Evolutionary conservation across 345 rosid species (phyloP).

Genomic region (Salix viminalis): DNA sequence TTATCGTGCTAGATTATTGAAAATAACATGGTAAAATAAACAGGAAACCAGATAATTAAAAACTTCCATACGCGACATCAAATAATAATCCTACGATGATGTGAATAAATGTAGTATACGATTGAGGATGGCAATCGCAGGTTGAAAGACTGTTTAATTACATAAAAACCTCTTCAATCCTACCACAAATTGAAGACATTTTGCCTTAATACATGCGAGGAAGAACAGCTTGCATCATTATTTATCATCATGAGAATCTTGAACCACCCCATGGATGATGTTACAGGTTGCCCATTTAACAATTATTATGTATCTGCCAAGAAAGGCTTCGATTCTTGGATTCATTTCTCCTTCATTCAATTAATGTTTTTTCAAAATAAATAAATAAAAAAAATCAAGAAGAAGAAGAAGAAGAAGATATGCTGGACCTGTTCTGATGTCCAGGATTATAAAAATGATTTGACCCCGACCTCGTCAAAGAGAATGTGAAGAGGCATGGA

Average conservation of each 20-base stretch:
- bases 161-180: too few relatives aligned
- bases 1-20: too few relatives aligned
- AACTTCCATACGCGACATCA: too few relatives aligned
- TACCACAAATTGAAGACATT: background rate
- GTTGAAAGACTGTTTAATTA: too few relatives aligned
- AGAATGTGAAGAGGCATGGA: conserved; percentile 17
- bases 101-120: too few relatives aligned
- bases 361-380: too few relatives aligned
- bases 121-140: too few relatives aligned
- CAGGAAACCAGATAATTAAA: too few relatives aligned
- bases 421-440: conserved; percentile 28
- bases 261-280: conserved; percentile 1
- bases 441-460: conserved; percentile 9
- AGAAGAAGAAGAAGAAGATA: conserved; percentile 27
- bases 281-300: conserved; percentile 4
- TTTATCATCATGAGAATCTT: conserved; percentile 30
- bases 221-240: conserved; percentile 16
- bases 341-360: background rate
- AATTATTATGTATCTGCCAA: background rate
- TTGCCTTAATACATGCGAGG: background rate
- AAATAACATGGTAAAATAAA: too few relatives aligned
- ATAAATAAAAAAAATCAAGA: background rate
- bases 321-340: background rate
- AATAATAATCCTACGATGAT: too few relatives aligned
- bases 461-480: conserved; percentile 8